Base-by-base conservation (phyloP, 225 moss, liverwort and hornwort species). In the Bryoerythrophyllum caledonicum region DNA sequence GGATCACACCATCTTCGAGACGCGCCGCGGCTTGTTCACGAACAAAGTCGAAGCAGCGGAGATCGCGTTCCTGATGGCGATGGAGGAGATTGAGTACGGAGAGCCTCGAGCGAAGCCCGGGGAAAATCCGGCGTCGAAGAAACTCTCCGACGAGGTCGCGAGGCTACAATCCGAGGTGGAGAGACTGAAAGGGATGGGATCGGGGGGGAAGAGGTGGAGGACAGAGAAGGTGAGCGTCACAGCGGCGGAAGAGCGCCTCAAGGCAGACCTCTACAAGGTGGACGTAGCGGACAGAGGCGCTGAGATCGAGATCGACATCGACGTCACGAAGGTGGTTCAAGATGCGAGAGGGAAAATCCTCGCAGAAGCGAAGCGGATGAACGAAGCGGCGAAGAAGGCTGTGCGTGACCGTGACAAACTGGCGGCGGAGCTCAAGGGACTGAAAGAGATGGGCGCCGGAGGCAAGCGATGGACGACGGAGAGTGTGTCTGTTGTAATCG, bases 81-180 rank as follows among this genome's bases (percentile, higher is more conserved):
- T 87, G 84, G 87, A 87, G n/a, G 74, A 67, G 6, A 78, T 87
- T 13, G 87, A 84, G 3, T 84, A 87, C 15, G 74, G 87, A 0
- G 20, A 62, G 55, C 49, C 67, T 0, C 52, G 19, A 21, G 41
- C 62, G 0, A 78, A 66, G 41, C 53, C 2, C 14, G 30, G 61
- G 0, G 60, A 25, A 8, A 73, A 43, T 40, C 64, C 0, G 81
- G 15, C 0, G 58, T 51, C 0, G 73, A 79, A 79, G 1, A 76
- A 67, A 51, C 71, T 54, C 0, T 69, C 71, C 37, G 79, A 74
- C 2, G 67, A 81, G 8, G 71, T 2, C 0, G 9, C n/a, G 0
- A 54, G 63, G 58, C 65, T 74, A 62, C 65, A 76, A 38, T 68
- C 60, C 0, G 48, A 67, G 25, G 21, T 83, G 13, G 75, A 69